These are phyloP conservation scores for Claviceps arundinis DNA, from an alignment of 2,329 filamentous ascomycete genomes.

Conservation along the genomic window DNA sequence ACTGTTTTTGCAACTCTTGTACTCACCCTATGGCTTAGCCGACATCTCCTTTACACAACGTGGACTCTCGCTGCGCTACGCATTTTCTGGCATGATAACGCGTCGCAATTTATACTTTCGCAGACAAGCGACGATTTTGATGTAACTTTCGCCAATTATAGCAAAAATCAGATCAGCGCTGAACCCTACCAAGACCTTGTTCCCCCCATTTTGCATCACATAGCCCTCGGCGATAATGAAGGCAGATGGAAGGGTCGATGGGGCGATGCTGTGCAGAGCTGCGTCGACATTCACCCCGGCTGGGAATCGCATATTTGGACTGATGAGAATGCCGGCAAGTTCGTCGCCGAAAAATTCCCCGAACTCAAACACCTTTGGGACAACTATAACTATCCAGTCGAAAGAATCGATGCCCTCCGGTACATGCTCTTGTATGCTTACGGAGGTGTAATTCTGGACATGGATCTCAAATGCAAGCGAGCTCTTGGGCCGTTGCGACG, in stretches of 20 bases:
- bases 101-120: conserved; percentile 16
- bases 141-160: conserved; percentile 21
- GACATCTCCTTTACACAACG: conserved; percentile 12
- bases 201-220: conserved; percentile 22
- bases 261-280: conserved; percentile 18
- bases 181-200: conserved; percentile 17
- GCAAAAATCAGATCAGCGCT: conserved; percentile 15
- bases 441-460: conserved; percentile 17
- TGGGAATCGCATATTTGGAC: conserved; percentile 17
- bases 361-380: conserved; percentile 22
- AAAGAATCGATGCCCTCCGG: conserved; percentile 56
- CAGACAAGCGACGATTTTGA: conserved; percentile 16
- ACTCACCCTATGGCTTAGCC: conserved; percentile 7
- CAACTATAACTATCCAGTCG: conserved; percentile 54
- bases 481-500: conserved; percentile 24
- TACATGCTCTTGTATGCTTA: conserved; percentile 32
- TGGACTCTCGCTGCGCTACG: conserved; percentile 18
- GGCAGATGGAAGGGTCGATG: conserved; percentile 12
- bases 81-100: conserved; percentile 13
- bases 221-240: conserved; percentile 16
- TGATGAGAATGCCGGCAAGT: conserved; percentile 9
- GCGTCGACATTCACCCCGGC: conserved; percentile 19
- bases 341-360: conserved; percentile 11
- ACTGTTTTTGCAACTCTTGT: conserved; percentile 3
- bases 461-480: conserved; percentile 22